Conservation (phyloP, 352 stramenopile genomes). For the Pythium sukuiense region DNA sequence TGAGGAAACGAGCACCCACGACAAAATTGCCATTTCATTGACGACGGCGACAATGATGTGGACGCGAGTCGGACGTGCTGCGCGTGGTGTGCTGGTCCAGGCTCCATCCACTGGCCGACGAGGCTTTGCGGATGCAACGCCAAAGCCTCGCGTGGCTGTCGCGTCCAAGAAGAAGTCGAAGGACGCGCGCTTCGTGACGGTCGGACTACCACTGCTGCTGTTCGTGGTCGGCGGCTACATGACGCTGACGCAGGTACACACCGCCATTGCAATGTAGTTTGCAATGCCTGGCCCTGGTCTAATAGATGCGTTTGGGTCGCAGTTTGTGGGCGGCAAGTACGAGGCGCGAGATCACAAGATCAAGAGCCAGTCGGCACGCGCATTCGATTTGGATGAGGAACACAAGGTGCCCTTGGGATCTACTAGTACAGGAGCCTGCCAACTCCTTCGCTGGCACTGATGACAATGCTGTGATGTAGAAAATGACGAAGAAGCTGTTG, state of each 20-base stretch:
- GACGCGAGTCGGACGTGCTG: not conserved
- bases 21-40: not conserved
- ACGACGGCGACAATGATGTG: not conserved
- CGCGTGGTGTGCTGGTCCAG: not conserved
- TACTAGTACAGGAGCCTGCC: not conserved
- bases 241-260: slow-evolving; percentile 64
- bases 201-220: slow-evolving; percentile 76
- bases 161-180: slow-evolving; percentile 52
- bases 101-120: not conserved
- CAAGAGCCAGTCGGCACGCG: slow-evolving; percentile 80
- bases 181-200: slow-evolving; percentile 59
- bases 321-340: slow-evolving; percentile 86
- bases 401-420: slow-evolving; percentile 71
- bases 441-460: not conserved
- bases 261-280: not conserved
- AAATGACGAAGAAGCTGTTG: slow-evolving; percentile 83
- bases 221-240: slow-evolving; percentile 82
- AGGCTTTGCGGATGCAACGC: slow-evolving; percentile 12
- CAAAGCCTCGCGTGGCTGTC: slow-evolving; percentile 10
- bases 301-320: slow-evolving; percentile 6
- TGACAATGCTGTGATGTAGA: slow-evolving; percentile 31
- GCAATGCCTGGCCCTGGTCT: not conserved
- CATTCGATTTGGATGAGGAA: slow-evolving; percentile 85
- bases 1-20: not conserved
- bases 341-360: slow-evolving; percentile 77